A percentile compares a stretch with the other conserved stretches of the same genome.
phyloP scores from a whole-genome alignment of 257 asterid genomes.

The Scutellaria minor region DNA sequence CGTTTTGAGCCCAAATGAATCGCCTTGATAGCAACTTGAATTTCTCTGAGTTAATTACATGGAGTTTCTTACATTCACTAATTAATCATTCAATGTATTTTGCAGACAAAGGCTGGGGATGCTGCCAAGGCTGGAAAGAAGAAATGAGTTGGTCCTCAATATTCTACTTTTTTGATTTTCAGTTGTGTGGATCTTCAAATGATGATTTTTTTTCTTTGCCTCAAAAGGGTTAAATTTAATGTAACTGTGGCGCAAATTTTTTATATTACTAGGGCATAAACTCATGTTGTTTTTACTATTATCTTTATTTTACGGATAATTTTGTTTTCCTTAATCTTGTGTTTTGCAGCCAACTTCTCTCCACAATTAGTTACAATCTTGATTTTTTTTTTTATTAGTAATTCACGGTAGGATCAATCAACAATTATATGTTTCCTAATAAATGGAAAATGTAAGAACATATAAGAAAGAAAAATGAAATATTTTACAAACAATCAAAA shows the following conservation, averaged over 20 bases:
- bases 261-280: constrained; percentile 23
- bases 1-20: too few relatives aligned
- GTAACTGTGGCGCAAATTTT: constrained; percentile 34
- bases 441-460: too few relatives aligned
- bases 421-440: too few relatives aligned
- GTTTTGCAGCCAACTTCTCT: not conserved
- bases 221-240: constrained; percentile 19
- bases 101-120: constrained; percentile 87
- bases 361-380: too few relatives aligned
- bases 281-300: not conserved
- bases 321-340: not conserved
- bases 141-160: constrained; percentile 46
- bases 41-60: not conserved
- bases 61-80: not conserved
- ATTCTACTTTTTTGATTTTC: constrained; percentile 30
- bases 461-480: too few relatives aligned
- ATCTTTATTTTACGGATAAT: not conserved
- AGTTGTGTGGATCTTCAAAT: not conserved
- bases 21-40: too few relatives aligned
- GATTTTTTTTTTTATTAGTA: too few relatives aligned
- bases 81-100: not conserved
- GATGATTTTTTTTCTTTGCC: constrained; percentile 1
- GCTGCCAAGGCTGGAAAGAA: constrained; percentile 87
- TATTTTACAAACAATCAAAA: too few relatives aligned
- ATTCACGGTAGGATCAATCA: too few relatives aligned